These are phyloP conservation scores for Suillus discolor DNA, from an alignment of 768 basidiomycete genomes.

Conservation along the genomic window DNA sequence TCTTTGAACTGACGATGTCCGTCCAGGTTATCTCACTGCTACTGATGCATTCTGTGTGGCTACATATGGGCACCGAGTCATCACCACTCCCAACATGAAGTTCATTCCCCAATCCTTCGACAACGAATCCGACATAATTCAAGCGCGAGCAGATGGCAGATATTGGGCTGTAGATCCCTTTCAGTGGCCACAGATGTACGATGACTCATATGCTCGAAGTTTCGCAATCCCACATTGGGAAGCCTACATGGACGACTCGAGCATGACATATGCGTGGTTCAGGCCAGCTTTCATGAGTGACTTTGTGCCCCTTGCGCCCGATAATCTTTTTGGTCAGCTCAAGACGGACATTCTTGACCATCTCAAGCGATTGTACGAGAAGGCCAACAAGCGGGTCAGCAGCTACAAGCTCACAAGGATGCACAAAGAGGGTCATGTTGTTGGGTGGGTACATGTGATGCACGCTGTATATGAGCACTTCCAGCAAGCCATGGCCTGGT, in stretches of 20 bases:
- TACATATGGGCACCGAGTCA: background rate
- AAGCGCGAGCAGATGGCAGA: background rate
- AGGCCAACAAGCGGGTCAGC: background rate
- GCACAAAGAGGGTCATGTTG: background rate
- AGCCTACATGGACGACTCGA: background rate
- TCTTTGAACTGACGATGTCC: background rate
- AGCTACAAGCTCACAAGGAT: background rate
- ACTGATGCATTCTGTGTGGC: background rate
- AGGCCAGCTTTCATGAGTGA: background rate
- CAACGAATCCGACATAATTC: background rate
- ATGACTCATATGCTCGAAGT: background rate
- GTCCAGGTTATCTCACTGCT: background rate
- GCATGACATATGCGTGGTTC: background rate
- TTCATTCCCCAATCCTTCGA: background rate
- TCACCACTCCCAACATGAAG: background rate
- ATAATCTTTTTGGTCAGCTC: background rate
- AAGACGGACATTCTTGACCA: background rate
- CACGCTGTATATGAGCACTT: background rate
- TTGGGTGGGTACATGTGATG: background rate
- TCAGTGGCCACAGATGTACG: background rate
- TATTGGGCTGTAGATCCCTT: background rate
- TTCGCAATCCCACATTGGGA: background rate
- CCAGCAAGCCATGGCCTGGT: background rate
- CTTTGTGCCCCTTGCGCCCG: background rate
- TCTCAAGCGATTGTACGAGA: background rate